Evolutionary conservation across 164 flowering plant species (phyloP).

Genomic region (Buxus sempervirens): DNA sequence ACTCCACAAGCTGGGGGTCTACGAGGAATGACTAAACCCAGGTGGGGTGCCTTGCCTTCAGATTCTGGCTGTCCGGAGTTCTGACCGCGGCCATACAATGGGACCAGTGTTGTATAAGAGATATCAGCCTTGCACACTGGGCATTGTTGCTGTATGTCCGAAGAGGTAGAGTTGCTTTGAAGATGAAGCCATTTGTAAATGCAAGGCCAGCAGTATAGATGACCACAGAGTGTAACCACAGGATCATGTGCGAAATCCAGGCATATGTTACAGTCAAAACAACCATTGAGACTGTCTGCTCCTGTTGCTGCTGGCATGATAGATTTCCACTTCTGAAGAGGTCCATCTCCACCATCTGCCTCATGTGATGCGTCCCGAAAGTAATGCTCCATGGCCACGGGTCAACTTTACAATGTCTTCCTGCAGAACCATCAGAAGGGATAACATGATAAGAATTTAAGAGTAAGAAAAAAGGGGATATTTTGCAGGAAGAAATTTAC

Average conservation of each 20-base stretch:
- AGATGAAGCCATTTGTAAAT: slow-evolving; percentile 73
- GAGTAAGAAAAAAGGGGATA: not conserved
- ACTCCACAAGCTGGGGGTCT: slow-evolving; percentile 47
- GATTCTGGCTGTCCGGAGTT: slow-evolving; percentile 21
- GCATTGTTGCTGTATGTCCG: slow-evolving; percentile 39
- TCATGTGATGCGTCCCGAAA: slow-evolving; percentile 17
- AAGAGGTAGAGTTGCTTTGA: slow-evolving; percentile 25
- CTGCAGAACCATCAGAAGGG: not conserved
- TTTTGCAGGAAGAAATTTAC: not conserved
- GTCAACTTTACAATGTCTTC: slow-evolving; percentile 1
- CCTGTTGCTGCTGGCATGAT: slow-evolving; percentile 17
- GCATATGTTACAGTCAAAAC: slow-evolving; percentile 87
- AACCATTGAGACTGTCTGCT: slow-evolving; percentile 24
- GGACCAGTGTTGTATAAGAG: slow-evolving; percentile 50
- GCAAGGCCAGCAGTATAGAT: slow-evolving; percentile 90
- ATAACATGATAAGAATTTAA: not conserved
- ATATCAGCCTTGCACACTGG: slow-evolving; percentile 71
- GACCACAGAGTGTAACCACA: slow-evolving; percentile 85
- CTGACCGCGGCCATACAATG: slow-evolving; percentile 70
- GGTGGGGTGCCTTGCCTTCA: slow-evolving; percentile 17
- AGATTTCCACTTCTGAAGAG: slow-evolving; percentile 30
- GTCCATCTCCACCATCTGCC: slow-evolving; percentile 13
- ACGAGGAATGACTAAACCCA: slow-evolving; percentile 31
- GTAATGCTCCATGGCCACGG: slow-evolving; percentile 23
- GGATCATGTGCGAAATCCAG: slow-evolving; percentile 70